Conservation (phyloP, 106 monocot genomes). For the Apostasia ramifera region DNA sequence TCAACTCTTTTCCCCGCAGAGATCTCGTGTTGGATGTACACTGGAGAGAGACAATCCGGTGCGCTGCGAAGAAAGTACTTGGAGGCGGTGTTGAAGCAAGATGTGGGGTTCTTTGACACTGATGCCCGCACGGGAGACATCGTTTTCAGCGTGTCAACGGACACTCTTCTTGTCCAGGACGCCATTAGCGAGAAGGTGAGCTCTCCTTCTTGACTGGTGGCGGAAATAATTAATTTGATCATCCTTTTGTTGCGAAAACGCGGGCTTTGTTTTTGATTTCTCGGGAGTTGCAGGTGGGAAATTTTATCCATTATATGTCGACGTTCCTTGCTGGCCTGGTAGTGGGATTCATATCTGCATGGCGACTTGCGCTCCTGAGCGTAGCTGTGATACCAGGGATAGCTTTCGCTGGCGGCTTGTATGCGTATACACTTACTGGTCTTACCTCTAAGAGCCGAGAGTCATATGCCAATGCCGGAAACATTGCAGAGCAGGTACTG, state of each 20-base stretch:
- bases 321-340: constrained; percentile 94
- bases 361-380: constrained; percentile 88
- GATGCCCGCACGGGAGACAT: constrained; percentile 95
- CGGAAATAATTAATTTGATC: not conserved
- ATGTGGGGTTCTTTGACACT: constrained; percentile 98
- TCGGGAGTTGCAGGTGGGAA: constrained; percentile 57
- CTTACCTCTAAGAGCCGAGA: constrained; percentile 96
- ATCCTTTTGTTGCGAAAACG: not conserved
- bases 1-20: constrained; percentile 31
- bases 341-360: constrained; percentile 92
- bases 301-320: constrained; percentile 93
- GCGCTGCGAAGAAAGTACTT: constrained; percentile 67
- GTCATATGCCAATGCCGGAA: constrained; percentile 95
- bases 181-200: constrained; percentile 98
- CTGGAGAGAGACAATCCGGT: constrained; percentile 91
- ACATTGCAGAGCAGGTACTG: constrained; percentile 80
- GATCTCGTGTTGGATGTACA: constrained; percentile 99
- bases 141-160: constrained; percentile 95
- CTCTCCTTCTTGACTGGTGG: not conserved
- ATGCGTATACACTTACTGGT: constrained; percentile 89
- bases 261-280: not conserved
- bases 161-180: constrained; percentile 95
- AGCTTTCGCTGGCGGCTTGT: constrained; percentile 92
- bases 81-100: constrained; percentile 86
- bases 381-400: constrained; percentile 95